phyloP scores from a whole-genome alignment of 371 early-diverging fungal species.

The Mucor velutinosus region DNA sequence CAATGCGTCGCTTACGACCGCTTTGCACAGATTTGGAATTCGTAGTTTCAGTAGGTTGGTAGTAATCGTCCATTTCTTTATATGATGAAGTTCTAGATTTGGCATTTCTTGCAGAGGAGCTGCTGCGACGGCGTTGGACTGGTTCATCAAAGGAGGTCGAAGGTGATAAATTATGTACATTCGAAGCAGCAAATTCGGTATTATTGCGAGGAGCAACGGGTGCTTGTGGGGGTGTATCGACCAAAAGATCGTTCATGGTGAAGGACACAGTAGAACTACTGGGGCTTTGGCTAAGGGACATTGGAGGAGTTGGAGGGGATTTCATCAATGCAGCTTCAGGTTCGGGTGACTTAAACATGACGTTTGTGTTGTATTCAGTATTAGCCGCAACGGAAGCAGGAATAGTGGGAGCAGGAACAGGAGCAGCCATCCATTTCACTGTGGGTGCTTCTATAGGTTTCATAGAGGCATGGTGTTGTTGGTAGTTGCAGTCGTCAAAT shows the following conservation, averaged over 20 bases:
- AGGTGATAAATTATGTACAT: not conserved
- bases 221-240: not conserved
- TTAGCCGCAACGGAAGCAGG: not conserved
- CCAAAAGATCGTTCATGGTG: not conserved
- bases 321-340: not conserved
- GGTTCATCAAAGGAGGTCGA: not conserved
- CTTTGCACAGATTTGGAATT: conserved; percentile 6
- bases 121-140: not conserved
- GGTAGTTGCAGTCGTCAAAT: conserved; percentile 30
- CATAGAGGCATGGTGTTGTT: conserved; percentile 1
- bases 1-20: conserved; percentile 36
- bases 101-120: not conserved
- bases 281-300: conserved; percentile 30
- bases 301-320: conserved; percentile 22
- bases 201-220: not conserved
- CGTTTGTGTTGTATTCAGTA: not conserved
- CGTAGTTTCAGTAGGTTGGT: not conserved
- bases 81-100: not conserved
- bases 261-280: conserved; percentile 13
- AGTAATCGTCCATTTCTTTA: not conserved
- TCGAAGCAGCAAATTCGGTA: not conserved
- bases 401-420: not conserved
- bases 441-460: not conserved
- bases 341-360: conserved; percentile 3
- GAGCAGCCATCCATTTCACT: not conserved